phyloP scores from a whole-genome alignment of 257 asterid species.

The Linderniella brevidens region DNA sequence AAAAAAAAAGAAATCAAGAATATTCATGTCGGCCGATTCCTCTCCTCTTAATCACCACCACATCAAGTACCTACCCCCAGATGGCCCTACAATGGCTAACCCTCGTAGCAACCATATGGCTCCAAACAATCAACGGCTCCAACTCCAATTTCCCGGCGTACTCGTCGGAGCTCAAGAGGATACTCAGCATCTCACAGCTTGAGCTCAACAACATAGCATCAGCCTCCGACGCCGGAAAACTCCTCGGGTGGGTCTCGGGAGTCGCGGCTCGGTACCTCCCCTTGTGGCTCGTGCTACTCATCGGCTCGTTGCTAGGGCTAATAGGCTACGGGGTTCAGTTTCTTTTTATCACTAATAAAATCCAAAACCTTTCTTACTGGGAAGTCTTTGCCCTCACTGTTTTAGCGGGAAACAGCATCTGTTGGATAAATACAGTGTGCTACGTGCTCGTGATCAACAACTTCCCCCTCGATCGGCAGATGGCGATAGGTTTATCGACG shows the following conservation, averaged over 20 bases:
- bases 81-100: conserved; percentile 69
- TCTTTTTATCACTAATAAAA: conserved; percentile 26
- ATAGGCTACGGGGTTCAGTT: conserved; percentile 69
- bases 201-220: conserved; percentile 67
- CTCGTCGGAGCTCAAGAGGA: conserved; percentile 54
- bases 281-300: conserved; percentile 51
- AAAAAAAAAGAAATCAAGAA: too few species aligned
- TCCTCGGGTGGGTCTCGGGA: conserved; percentile 70
- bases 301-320: conserved; percentile 50
- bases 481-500: conserved; percentile 62
- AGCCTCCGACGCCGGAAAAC: conserved; percentile 78
- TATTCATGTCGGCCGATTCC: background rate
- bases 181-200: conserved; percentile 44
- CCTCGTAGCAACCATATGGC: conserved; percentile 62
- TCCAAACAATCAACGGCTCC: conserved; percentile 59
- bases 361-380: conserved; percentile 24
- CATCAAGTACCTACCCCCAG: background rate
- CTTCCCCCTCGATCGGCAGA: conserved; percentile 63
- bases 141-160: conserved; percentile 70
- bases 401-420: conserved; percentile 58
- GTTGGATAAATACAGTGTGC: conserved; percentile 80
- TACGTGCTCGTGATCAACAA: conserved; percentile 33
- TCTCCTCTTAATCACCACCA: background rate
- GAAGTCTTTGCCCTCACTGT: conserved; percentile 43
- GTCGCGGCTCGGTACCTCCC: conserved; percentile 46